Evolutionary conservation across 805 yeast genomes (phyloP).

Genomic region (Myxozyma neotropica): DNA sequence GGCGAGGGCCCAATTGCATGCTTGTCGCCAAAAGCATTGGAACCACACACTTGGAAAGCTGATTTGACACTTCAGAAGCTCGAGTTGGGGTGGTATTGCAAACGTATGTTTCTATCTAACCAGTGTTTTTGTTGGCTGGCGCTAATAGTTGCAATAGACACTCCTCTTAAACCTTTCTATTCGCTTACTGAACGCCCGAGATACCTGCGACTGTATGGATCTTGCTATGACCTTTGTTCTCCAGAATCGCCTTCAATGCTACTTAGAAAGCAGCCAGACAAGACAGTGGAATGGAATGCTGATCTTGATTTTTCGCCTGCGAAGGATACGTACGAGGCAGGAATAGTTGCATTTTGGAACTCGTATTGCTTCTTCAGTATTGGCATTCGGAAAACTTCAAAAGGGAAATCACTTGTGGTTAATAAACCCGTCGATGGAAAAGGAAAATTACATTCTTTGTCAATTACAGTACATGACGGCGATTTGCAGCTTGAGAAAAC

Average conservation of each 20-base stretch:
- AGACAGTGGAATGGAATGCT: neutral
- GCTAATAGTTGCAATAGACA: neutral
- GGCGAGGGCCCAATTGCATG: neutral
- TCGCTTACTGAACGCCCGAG: neutral
- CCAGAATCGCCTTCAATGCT: constrained; percentile 14
- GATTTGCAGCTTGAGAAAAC: neutral
- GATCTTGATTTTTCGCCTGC: neutral
- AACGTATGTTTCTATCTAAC: neutral
- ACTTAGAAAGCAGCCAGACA: constrained; percentile 2
- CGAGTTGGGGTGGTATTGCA: constrained; percentile 9
- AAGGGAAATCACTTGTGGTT: neutral
- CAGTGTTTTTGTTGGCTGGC: too few species aligned
- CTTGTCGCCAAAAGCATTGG: neutral
- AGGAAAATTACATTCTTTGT: neutral
- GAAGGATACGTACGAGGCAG: constrained; percentile 5
- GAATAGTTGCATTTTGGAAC: constrained; percentile 8
- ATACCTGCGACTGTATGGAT: neutral
- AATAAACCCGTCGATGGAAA: neutral
- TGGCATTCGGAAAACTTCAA: neutral
- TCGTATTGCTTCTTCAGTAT: neutral
- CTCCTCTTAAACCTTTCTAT: constrained; percentile 3
- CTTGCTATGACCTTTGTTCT: neutral
- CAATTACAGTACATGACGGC: neutral
- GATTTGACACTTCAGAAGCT: neutral
- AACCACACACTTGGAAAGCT: neutral